These are phyloP conservation scores for Sphaerostilbella broomeana DNA, from an alignment of 2,329 filamentous ascomycete genomes.

Conservation along the genomic window DNA sequence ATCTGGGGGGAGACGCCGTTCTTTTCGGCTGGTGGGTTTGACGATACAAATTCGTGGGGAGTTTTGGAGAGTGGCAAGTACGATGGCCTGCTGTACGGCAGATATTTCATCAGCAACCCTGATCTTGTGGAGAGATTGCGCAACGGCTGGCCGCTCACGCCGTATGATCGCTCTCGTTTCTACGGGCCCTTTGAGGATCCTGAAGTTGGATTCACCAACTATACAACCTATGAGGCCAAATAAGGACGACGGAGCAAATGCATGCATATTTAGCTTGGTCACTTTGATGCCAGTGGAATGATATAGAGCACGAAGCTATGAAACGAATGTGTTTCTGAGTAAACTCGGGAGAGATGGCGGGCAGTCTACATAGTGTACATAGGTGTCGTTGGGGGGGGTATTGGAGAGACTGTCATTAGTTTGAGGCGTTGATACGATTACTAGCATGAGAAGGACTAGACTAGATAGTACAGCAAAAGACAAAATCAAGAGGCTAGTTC, in stretches of 20 bases:
- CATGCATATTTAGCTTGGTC: too few species aligned
- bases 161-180: slow-evolving; percentile 39
- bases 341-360: neutral
- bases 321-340: neutral
- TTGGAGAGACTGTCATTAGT: too few species aligned
- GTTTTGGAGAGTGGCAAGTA: slow-evolving; percentile 37
- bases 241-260: too few species aligned
- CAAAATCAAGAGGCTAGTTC: too few species aligned
- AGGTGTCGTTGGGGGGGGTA: too few species aligned
- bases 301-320: neutral
- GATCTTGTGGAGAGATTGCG: slow-evolving; percentile 39
- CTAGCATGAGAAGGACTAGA: too few species aligned
- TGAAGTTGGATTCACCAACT: slow-evolving; percentile 30
- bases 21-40: slow-evolving; percentile 49
- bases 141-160: slow-evolving; percentile 31
- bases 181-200: slow-evolving; percentile 35
- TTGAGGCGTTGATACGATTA: too few species aligned
- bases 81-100: slow-evolving; percentile 41
- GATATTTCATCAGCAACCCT: slow-evolving; percentile 43
- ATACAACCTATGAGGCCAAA: slow-evolving; percentile 18
- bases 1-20: slow-evolving; percentile 49
- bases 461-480: too few species aligned
- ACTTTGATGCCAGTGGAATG: too few species aligned
- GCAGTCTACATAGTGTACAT: neutral
- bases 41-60: slow-evolving; percentile 43